Conservation (phyloP, 2,329 filamentous ascomycete genomes). For the Diaporthe nobilis region DNA sequence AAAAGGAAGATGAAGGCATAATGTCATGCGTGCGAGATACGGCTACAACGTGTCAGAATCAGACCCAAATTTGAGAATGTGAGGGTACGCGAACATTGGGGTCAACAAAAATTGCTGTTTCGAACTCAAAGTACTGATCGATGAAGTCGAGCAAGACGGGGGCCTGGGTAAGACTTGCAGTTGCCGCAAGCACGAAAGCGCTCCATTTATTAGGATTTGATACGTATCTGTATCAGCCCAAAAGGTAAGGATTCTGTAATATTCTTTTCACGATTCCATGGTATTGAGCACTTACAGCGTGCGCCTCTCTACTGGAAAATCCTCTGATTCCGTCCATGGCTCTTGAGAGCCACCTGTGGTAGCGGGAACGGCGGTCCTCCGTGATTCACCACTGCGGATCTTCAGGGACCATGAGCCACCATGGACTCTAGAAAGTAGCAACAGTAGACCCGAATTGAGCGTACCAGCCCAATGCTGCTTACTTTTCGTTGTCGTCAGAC, state of each 20-base stretch:
- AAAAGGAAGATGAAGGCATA: not conserved
- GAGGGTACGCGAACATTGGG: not conserved
- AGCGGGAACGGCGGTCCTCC: no score
- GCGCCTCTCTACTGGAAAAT: constrained; percentile 6
- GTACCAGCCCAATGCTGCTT: no score
- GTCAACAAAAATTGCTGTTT: not conserved
- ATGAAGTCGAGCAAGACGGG: constrained; percentile 15
- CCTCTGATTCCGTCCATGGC: not conserved
- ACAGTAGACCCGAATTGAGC: no score
- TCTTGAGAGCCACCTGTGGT: no score
- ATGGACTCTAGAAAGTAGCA: no score
- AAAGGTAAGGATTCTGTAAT: no score
- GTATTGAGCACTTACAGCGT: not conserved
- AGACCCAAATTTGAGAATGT: not conserved
- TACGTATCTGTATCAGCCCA: not conserved
- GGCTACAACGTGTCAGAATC: not conserved
- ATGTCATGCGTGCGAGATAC: not conserved
- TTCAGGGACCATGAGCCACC: no score
- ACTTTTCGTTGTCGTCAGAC: no score
- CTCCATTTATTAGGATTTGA: not conserved
- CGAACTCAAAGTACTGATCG: constrained; percentile 1
- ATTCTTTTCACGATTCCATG: no score
- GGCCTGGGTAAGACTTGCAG: constrained; percentile 10
- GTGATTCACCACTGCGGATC: no score
- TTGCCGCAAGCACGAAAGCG: not conserved